Conservation (phyloP, 1,284 basidiomycete genomes). For the Microbotryomycetes sp. region DNA sequence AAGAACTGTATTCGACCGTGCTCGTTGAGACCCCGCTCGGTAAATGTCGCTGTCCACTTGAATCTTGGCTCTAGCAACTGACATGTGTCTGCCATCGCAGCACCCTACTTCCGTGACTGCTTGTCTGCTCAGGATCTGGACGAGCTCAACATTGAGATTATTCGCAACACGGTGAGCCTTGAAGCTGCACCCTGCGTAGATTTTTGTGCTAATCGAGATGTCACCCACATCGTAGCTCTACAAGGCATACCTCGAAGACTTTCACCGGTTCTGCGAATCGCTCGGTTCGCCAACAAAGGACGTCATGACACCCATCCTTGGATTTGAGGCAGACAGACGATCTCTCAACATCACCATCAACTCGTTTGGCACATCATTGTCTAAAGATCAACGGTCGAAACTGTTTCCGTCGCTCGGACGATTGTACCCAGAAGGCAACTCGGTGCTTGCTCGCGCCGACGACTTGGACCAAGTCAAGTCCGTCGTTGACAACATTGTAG, state of each 20-base stretch:
- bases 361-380: constrained; percentile 90
- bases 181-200: not conserved
- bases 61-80: not conserved
- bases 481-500: constrained; percentile 78
- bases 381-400: constrained; percentile 91
- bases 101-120: constrained; percentile 95
- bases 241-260: constrained; percentile 98
- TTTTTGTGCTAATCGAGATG: no score
- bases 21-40: constrained; percentile 95
- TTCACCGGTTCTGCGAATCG: constrained; percentile 72
- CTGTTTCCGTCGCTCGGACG: constrained; percentile 91
- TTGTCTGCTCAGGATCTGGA: constrained; percentile 92
- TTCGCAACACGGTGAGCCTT: constrained; percentile 69
- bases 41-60: constrained; percentile 43
- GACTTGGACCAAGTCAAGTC: constrained; percentile 88
- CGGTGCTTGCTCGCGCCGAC: constrained; percentile 85
- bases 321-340: constrained; percentile 94
- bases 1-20: constrained; percentile 94
- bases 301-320: constrained; percentile 80
- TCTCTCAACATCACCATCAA: constrained; percentile 99
- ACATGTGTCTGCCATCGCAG: constrained; percentile 46
- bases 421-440: constrained; percentile 93
- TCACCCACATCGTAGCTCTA: constrained; percentile 56
- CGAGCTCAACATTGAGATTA: constrained; percentile 99
- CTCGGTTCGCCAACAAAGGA: constrained; percentile 80